Conservation (phyloP, 2,329 filamentous ascomycete species). For the Pyricularia grisea region DNA sequence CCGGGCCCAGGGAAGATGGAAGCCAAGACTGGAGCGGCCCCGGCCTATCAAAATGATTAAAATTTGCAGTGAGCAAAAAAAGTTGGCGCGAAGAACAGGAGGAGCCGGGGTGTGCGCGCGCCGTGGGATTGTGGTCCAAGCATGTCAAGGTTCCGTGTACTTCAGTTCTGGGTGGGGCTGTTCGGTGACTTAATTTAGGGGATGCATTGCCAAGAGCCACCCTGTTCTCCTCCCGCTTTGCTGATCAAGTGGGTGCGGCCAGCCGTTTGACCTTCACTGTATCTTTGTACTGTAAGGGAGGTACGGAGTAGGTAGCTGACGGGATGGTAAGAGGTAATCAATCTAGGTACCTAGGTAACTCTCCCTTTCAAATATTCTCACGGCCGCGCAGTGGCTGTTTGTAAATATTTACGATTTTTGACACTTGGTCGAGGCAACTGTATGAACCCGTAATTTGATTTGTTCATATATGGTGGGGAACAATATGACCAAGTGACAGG, state of each 20-base stretch:
- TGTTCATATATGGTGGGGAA: no score
- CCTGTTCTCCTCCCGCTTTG: not conserved
- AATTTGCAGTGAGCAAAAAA: slow-evolving; percentile 2
- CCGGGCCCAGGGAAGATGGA: not conserved
- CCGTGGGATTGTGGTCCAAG: not conserved
- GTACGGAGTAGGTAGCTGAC: not conserved
- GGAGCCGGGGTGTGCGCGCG: not conserved
- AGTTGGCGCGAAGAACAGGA: not conserved
- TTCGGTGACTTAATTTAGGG: slow-evolving; percentile 3
- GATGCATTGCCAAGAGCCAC: not conserved
- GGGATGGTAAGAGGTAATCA: no score
- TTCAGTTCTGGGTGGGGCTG: not conserved
- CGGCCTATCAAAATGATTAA: slow-evolving; percentile 3
- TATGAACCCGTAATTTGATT: no score
- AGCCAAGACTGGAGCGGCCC: not conserved
- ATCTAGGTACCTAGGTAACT: no score
- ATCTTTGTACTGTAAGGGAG: no score
- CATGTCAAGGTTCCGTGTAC: not conserved
- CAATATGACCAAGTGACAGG: no score
- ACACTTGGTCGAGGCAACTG: no score
- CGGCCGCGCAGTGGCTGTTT: not conserved
- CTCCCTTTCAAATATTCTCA: not conserved
- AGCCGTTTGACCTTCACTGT: not conserved
- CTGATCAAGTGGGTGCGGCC: not conserved
- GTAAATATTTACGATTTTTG: no score